Base-by-base conservation (phyloP, 768 basidiomycete genomes). In the Psilocybe azurescens region DNA sequence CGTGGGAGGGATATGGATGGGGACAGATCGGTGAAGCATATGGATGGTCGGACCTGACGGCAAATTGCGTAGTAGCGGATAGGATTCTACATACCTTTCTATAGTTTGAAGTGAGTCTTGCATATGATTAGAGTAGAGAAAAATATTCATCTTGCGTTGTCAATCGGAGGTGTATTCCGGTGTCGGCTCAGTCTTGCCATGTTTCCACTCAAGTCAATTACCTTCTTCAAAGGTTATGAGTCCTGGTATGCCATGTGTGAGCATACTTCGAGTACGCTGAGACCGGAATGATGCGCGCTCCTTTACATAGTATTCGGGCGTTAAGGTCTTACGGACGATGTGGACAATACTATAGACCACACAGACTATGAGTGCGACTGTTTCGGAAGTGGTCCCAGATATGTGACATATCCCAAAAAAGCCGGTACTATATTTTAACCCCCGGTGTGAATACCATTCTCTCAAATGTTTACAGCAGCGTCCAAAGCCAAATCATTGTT, bases 1-100 rank as follows among this genome's bases (percentile, higher is more conserved):
- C 60, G 53, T 61, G 60, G 56, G 60, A 61, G 60, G 49, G 32
- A 52, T 46, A 61, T 33, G 48, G 54, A 61, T 52, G 60, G 53
- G 60, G 41, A 44, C 41, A 36, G 33, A 44, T 44, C 41, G 41
- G 5, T 44, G 41, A 44, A 18, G 41, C 41, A 44, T 44, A 16
- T 44, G 41, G 41, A 44, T 44, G 41, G 5, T n/a, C 0, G 41
- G 41, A 44, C 41, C 41, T 14, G 41, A 44, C 7, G 41, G 41
- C 41, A 44, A 16, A 16, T n/a, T 44, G 41, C 41, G 41, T 5
- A 44, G 41, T 13, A 16, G n/a, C 14, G 38, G 38, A 9, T 44
- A 0, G 6, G 41, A n/a, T 44, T 44, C 41, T 0, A 13, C 38
- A 39, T 39, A 14, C 5, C 11, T 16, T 13, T 44, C 41, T 44